Base-by-base conservation (phyloP, 2,329 filamentous ascomycete genomes). In the Colletotrichum truncatum region DNA sequence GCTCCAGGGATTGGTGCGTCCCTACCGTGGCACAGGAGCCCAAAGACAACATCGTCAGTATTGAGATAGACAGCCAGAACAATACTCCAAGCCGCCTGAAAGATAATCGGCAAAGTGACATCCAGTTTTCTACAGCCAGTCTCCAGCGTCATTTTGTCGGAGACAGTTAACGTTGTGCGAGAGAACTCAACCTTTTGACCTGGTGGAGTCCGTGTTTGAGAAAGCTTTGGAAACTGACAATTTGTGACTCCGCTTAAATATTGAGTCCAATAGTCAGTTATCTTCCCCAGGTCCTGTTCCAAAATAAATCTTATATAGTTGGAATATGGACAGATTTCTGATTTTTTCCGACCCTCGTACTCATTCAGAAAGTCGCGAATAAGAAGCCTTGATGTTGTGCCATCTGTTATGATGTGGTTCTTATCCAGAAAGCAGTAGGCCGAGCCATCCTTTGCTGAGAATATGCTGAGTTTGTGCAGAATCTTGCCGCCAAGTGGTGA, bases 71-170 rank as follows among this genome's bases (percentile, higher is more conserved):
- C 87, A 0, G 91, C 84, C 0, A 98, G 81, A 0, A 97, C 73
- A 8, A 89, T 84, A 2, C 91, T 85, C 94, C 94, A 98, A 2
- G 92, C 87, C 2, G 89, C 90, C 74, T 97, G 91, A 0, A 93
- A 86, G 2, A 89, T 85, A 3, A 91, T 89, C 74, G 97, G 93
- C 10, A 96, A 75, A 0, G 92, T 93, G n/a, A 91, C 82, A 14
- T 89, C 88, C 0, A 82, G 38, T 4, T 26, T 34, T 4, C 56
- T 30, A 4, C 39, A 60, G 2, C 39, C 23, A 2, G 23, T 12
- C 4, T 41, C 39, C 1, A 64, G 12, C 2, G 4, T 4, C 1
- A 11, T 6, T 7, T 32, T 60, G 3, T 64, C 38, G 3, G 56
- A 26, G 11, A 54, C 7, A 3, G 6, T 11, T 3, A 39, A 48